Evolutionary conservation across 2,329 filamentous ascomycete species (phyloP), one percentile per base, ranked within the genome.

Genomic region (Juglanconis juglandina): DNA sequence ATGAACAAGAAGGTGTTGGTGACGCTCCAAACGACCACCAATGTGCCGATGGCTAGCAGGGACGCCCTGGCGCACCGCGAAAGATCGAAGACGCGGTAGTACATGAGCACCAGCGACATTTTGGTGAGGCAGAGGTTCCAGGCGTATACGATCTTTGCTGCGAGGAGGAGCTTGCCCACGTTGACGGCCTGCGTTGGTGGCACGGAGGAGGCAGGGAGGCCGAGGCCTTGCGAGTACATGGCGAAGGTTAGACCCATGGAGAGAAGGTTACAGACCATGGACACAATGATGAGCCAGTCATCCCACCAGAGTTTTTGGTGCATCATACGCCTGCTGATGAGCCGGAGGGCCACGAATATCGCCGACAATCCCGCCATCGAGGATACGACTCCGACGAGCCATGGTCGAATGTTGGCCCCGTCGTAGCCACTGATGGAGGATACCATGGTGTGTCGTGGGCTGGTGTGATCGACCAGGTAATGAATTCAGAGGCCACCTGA

Each of bases 71-170:
- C 75, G 62, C 82, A 78, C 60, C 72, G 73, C 0, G 70, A 70
- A 4, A 77, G 70, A 24, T 71, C 77, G 67, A 83, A 83, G 63
- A 83, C 80, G 66, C 79, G 79, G 65, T 75, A 76, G 70, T 82
- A 83, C 78, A 83, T 81, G 47, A 81, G 68, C 49, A 84, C 66
- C 30, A 83, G 71, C 54, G 76, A 76, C 13, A 81, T 58, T 64
- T 82, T 84, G n/a, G 79, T 79, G 70, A 79, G 75, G 44, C 75
- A 77, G 3, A 81, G 69, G 35, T 78, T 80, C 66, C 73, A 80
- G 33, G 73, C 76, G 64, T 81, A 81, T 44, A 81, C 69, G 58
- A 80, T 72, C 65, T 81, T 79, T 30, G 76, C 78, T 10, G 78
- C 75, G 11, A 82, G 67, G 5, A 82, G 72, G 66, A 76, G 75